Evolutionary conservation across 2,329 filamentous ascomycete genomes (phyloP).

Genomic region (Apiospora pterosperma): DNA sequence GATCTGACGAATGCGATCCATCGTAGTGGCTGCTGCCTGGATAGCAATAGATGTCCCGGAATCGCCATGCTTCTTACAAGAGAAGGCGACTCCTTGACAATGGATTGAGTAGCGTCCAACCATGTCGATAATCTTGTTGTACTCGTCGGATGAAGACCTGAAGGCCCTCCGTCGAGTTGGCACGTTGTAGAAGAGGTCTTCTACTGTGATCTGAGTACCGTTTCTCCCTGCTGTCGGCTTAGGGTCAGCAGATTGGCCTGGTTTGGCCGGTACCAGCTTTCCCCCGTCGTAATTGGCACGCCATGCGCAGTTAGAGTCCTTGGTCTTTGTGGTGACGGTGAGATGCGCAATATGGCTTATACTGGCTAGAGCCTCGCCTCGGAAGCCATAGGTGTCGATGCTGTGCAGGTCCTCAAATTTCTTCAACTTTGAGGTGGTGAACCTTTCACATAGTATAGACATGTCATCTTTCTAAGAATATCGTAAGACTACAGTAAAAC

Average conservation of each 20-base stretch:
- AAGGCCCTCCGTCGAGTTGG: slow-evolving; percentile 86
- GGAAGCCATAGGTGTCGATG: slow-evolving; percentile 96
- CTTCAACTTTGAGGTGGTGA: slow-evolving; percentile 94
- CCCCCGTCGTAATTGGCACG: slow-evolving; percentile 84
- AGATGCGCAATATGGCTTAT: slow-evolving; percentile 98
- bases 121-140: slow-evolving; percentile 95
- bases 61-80: slow-evolving; percentile 95
- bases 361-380: slow-evolving; percentile 91
- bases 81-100: slow-evolving; percentile 86
- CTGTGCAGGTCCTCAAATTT: slow-evolving; percentile 86
- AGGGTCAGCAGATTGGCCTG: slow-evolving; percentile 81
- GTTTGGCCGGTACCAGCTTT: slow-evolving; percentile 76
- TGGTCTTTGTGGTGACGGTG: slow-evolving; percentile 90
- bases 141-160: slow-evolving; percentile 87
- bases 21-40: slow-evolving; percentile 64
- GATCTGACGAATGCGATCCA: slow-evolving; percentile 87
- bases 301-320: slow-evolving; percentile 84
- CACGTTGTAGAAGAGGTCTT: slow-evolving; percentile 96
- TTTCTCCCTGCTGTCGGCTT: slow-evolving; percentile 82
- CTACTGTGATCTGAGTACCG: slow-evolving; percentile 93
- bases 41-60: slow-evolving; percentile 79
- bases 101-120: slow-evolving; percentile 92
- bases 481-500: not conserved
- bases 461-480: slow-evolving; percentile 75
- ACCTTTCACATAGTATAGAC: slow-evolving; percentile 87